These are phyloP conservation scores for Hymenoscyphus salicellus DNA, from an alignment of 2,329 filamentous ascomycete species.

Conservation along the genomic window DNA sequence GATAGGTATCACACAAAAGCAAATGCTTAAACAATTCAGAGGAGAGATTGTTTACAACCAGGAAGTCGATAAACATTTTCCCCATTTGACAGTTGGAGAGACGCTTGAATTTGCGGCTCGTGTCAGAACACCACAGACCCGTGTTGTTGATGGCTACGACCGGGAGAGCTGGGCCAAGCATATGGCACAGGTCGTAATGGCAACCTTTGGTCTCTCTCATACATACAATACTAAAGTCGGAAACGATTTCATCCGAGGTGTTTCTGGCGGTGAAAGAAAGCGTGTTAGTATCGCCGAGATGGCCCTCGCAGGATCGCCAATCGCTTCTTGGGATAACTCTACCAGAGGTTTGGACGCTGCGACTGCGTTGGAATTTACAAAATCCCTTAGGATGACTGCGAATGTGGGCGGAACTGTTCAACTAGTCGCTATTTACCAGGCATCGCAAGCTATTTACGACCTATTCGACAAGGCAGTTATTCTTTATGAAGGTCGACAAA, in stretches of 20 bases:
- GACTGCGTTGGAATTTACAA: conserved; percentile 70
- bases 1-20: conserved; percentile 44
- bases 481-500: conserved; percentile 65
- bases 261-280: conserved; percentile 71
- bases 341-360: conserved; percentile 72
- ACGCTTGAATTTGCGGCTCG: conserved; percentile 72
- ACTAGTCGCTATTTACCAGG: conserved; percentile 70
- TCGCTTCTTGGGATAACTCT: conserved; percentile 35
- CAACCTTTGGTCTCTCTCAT: conserved; percentile 69
- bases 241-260: conserved; percentile 67
- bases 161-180: conserved; percentile 49
- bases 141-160: conserved; percentile 54
- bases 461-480: conserved; percentile 68
- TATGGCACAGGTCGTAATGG: conserved; percentile 59
- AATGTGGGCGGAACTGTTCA: conserved; percentile 63
- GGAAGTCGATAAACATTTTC: conserved; percentile 73
- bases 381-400: conserved; percentile 61
- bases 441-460: conserved; percentile 66
- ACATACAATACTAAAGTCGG: conserved; percentile 72
- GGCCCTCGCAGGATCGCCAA: conserved; percentile 53
- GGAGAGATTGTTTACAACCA: conserved; percentile 72
- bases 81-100: conserved; percentile 70
- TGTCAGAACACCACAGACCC: conserved; percentile 61
- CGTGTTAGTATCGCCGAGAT: conserved; percentile 81
- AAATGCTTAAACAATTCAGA: conserved; percentile 59